Percentiles rank a stretch among this genome's conserved stretches.
Evolutionary conservation across 2,329 filamentous ascomycete genomes (phyloP).

Genomic region (Neobulgaria alba): DNA sequence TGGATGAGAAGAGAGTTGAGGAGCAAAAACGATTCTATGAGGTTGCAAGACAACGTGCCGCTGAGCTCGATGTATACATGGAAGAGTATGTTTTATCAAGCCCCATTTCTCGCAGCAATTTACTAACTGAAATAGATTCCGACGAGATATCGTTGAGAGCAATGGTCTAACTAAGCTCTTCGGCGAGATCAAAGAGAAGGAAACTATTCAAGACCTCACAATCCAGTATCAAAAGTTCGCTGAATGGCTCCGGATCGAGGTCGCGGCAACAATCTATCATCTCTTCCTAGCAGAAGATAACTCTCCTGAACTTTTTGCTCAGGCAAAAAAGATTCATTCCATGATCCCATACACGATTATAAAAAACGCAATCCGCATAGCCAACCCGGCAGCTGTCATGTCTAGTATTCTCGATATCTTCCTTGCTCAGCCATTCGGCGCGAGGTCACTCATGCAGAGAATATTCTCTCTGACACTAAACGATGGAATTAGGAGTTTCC

Average conservation of each 20-base stretch:
- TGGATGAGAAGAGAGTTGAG: slow-evolving; percentile 82
- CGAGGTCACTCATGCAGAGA: slow-evolving; percentile 81
- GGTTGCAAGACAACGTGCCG: slow-evolving; percentile 80
- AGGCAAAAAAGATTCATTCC: slow-evolving; percentile 89
- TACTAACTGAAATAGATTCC: slow-evolving; percentile 40
- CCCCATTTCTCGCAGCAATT: not conserved
- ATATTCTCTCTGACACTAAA: slow-evolving; percentile 89
- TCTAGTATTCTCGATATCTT: slow-evolving; percentile 91
- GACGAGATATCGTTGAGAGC: slow-evolving; percentile 55
- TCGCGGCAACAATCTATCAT: slow-evolving; percentile 94
- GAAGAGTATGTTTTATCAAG: slow-evolving; percentile 56
- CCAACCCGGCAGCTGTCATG: slow-evolving; percentile 96
- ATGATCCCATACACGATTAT: slow-evolving; percentile 86
- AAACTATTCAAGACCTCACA: slow-evolving; percentile 77
- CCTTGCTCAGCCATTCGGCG: slow-evolving; percentile 86
- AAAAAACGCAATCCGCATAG: slow-evolving; percentile 94
- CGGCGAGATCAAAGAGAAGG: slow-evolving; percentile 83
- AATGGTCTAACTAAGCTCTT: slow-evolving; percentile 91
- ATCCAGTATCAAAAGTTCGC: slow-evolving; percentile 97
- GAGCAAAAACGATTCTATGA: slow-evolving; percentile 95
- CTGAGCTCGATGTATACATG: slow-evolving; percentile 96
- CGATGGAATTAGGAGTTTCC: slow-evolving; percentile 80
- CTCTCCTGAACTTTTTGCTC: slow-evolving; percentile 89
- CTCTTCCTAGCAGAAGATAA: slow-evolving; percentile 97
- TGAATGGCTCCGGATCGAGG: slow-evolving; percentile 94